These are phyloP conservation scores for Kwoniella sp. DNA, from an alignment of 768 basidiomycete species.

Conservation along the genomic window DNA sequence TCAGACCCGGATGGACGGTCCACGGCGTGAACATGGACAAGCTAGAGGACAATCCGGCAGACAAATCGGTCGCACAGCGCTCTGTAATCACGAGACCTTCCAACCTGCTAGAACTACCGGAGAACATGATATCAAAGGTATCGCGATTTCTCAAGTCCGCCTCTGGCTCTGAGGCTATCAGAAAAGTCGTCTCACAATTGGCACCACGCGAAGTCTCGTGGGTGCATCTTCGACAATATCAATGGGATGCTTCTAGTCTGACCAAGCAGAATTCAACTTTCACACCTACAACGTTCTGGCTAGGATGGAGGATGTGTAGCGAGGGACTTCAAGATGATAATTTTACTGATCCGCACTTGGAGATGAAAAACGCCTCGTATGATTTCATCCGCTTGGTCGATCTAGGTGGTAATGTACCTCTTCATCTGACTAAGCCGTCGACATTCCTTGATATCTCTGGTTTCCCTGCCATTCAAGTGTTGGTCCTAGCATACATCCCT, in stretches of 20 bases:
- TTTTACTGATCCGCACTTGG: background rate
- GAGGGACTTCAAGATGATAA: slow-evolving; percentile 6
- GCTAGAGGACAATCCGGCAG: background rate
- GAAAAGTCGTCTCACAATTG: slow-evolving; percentile 2
- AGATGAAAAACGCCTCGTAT: background rate
- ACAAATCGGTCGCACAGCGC: slow-evolving; percentile 8
- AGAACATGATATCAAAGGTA: background rate
- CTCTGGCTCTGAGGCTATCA: background rate
- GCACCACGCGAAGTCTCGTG: slow-evolving; percentile 13
- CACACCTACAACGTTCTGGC: slow-evolving; percentile 1
- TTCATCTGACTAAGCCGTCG: background rate
- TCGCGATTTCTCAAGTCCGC: background rate
- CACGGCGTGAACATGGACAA: slow-evolving; percentile 12
- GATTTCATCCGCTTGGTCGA: slow-evolving; percentile 16
- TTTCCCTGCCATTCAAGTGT: slow-evolving; percentile 14
- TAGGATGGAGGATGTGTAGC: slow-evolving; percentile 6
- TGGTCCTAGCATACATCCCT: slow-evolving; percentile 14
- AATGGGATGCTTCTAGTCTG: slow-evolving; percentile 14
- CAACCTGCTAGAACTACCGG: slow-evolving; percentile 2
- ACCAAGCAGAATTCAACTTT: slow-evolving; percentile 11
- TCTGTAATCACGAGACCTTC: background rate
- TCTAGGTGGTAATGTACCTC: slow-evolving; percentile 20
- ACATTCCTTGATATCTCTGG: slow-evolving; percentile 5
- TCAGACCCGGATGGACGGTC: slow-evolving; percentile 25
- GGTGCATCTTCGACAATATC: slow-evolving; percentile 12